Evolutionary conservation across 192 early-diverging fungal species (phyloP), one percentile per base, ranked within the genome.

Genomic region (Coemansia erecta): DNA sequence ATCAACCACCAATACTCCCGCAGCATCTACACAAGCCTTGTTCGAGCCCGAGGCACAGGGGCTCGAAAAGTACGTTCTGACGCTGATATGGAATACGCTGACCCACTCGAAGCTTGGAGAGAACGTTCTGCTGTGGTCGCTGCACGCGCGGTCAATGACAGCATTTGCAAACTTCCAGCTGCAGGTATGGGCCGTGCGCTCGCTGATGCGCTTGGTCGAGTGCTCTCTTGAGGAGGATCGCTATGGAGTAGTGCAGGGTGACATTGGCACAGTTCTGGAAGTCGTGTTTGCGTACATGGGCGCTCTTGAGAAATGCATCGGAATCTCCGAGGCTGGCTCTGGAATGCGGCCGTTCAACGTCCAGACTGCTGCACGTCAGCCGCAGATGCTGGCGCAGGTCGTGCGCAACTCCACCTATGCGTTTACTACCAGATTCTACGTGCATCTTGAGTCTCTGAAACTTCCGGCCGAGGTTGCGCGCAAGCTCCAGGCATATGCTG

Each of bases 41-140:
- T 78, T 78, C 65, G 69, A 65, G 0, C 55, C 60, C 41, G 75
- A 80, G 46, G 66, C 77, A 1, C 71, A 80, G 58, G 77, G 77
- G 4, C 66, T 80, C 4, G 77, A 80, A 55, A 73, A 72, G 60
- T 80, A 80, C 50, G 67, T 73, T 31, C 58, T 80, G 23, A 73
- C 70, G 6, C 19, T 26, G 60, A 49, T 80, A 57, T 64, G 67
- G 7, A 72, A 80, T 21, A 64, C 50, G 55, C 63, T 80, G 42
- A 13, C 73, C 37, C 71, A 60, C 49, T 80, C 77, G 31, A 22
- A 52, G 18, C 26, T 73, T 15, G 77, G 77, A 8, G 62, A 73
- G 50, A 58, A 61, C 14, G 60, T 80, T 18, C 19, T 73, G 53
- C 39, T 45, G 52, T 67, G 64, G 24, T 66, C 77, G 10, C 47